Percentiles rank a stretch among this genome's conserved stretches.
Evolutionary conservation across 257 asterid genomes (phyloP).

Genomic region (Solanum lycopersicoides): DNA sequence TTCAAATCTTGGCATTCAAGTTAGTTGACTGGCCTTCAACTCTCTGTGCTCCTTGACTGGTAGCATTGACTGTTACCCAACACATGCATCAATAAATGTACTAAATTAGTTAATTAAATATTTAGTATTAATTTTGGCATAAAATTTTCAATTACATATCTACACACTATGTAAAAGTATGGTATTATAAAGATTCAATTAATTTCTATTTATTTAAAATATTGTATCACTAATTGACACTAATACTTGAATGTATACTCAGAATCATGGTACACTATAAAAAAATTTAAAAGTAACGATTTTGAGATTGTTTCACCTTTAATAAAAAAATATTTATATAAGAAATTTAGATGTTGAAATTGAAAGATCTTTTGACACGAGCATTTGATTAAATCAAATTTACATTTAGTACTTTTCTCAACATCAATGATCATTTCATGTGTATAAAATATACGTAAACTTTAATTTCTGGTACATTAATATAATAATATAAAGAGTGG

Average conservation of each 20-base stretch:
- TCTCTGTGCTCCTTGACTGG: not conserved
- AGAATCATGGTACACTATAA: not conserved
- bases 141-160: not conserved
- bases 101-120: not conserved
- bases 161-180: not conserved
- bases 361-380: not conserved
- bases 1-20: slow-evolving; percentile 19
- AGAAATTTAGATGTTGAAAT: not conserved
- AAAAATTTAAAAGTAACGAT: not conserved
- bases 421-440: not conserved
- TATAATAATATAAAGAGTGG: not conserved
- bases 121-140: not conserved
- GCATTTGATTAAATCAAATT: not conserved
- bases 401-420: not conserved
- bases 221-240: not conserved
- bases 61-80: not conserved
- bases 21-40: slow-evolving; percentile 4
- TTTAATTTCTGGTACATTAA: too few relatives aligned
- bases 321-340: not conserved
- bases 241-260: not conserved
- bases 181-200: too few relatives aligned
- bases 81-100: not conserved
- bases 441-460: too few relatives aligned
- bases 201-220: too few relatives aligned
- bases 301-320: not conserved